phyloP scores from a whole-genome alignment of 1,284 basidiomycete genomes.

The Ceratobasidium sp. region DNA sequence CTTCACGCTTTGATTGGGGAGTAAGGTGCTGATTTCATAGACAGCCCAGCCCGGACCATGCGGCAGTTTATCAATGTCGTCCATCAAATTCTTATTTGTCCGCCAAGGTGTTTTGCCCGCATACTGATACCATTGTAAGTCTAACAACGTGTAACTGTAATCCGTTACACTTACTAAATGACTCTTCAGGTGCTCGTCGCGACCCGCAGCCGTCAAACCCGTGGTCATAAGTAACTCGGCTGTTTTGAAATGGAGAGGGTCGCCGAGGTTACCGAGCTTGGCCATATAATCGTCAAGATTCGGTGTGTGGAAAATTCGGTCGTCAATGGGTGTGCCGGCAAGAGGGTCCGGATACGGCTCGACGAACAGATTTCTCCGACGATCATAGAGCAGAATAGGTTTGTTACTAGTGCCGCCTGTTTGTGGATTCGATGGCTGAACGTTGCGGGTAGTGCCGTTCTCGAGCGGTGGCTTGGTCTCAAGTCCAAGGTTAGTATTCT shows the following conservation, averaged over 20 bases:
- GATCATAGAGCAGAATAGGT: slow-evolving; percentile 4
- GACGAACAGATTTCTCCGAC: not conserved
- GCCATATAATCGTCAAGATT: slow-evolving; percentile 23
- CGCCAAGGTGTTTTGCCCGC: slow-evolving; percentile 19
- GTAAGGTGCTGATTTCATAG: not conserved
- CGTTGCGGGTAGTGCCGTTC: no score
- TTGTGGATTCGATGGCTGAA: not conserved
- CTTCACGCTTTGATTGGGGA: not conserved
- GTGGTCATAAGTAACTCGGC: slow-evolving; percentile 30
- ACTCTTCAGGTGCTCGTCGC: slow-evolving; percentile 20
- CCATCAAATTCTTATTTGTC: not conserved
- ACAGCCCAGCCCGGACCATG: slow-evolving; percentile 21
- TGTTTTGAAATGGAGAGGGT: slow-evolving; percentile 2
- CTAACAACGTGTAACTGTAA: not conserved
- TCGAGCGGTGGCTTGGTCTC: no score
- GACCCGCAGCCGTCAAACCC: not conserved
- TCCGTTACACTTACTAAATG: not conserved
- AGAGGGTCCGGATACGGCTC: not conserved
- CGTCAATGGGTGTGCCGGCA: slow-evolving; percentile 20
- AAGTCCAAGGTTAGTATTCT: no score
- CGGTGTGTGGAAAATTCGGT: not conserved
- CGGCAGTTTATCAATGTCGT: slow-evolving; percentile 12
- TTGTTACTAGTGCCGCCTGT: no score
- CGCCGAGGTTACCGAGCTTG: not conserved
- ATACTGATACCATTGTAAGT: slow-evolving; percentile 1